Conservation (phyloP, 2,329 filamentous ascomycete species). For the Colletotrichum cereale region DNA sequence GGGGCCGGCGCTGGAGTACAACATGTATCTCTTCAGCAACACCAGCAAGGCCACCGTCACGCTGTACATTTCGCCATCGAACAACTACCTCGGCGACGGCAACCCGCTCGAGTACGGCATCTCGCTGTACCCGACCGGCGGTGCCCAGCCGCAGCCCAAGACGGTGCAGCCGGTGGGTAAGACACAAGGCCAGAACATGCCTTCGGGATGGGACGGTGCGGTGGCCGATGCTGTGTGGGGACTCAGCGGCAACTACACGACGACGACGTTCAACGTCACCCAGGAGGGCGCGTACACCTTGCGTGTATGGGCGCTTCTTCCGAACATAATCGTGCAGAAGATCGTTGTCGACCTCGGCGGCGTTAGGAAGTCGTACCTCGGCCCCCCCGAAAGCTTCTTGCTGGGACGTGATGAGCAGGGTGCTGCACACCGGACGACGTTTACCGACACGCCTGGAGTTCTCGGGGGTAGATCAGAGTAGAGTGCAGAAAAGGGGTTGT, state of each 20-base stretch:
- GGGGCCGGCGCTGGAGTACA: constrained; percentile 70
- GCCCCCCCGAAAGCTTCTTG: constrained; percentile 67
- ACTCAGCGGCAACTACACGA: constrained; percentile 57
- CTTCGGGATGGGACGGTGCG: constrained; percentile 56
- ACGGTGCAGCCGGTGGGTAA: constrained; percentile 56
- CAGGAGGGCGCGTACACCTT: constrained; percentile 61
- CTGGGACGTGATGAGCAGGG: constrained; percentile 56
- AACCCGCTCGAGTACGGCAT: constrained; percentile 65
- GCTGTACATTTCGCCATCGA: constrained; percentile 64
- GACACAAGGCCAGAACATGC: constrained; percentile 57
- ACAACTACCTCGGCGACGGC: constrained; percentile 65
- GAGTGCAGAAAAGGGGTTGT: not conserved
- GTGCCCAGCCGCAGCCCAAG: constrained; percentile 47
- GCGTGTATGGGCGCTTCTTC: constrained; percentile 64
- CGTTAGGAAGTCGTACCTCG: constrained; percentile 65
- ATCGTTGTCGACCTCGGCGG: constrained; percentile 68
- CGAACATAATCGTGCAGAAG: constrained; percentile 68
- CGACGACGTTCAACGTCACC: constrained; percentile 56
- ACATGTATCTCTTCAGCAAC: constrained; percentile 71
- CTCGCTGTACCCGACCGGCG: constrained; percentile 56
- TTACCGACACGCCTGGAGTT: constrained; percentile 45
- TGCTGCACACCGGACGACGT: constrained; percentile 53
- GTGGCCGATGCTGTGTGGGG: constrained; percentile 63
- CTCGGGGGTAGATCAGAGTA: constrained; percentile 22
- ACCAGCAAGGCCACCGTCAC: constrained; percentile 57